These are phyloP conservation scores for Leersia perrieri DNA, from an alignment of 176 grass and related monocot genomes.

Conservation along the genomic window DNA sequence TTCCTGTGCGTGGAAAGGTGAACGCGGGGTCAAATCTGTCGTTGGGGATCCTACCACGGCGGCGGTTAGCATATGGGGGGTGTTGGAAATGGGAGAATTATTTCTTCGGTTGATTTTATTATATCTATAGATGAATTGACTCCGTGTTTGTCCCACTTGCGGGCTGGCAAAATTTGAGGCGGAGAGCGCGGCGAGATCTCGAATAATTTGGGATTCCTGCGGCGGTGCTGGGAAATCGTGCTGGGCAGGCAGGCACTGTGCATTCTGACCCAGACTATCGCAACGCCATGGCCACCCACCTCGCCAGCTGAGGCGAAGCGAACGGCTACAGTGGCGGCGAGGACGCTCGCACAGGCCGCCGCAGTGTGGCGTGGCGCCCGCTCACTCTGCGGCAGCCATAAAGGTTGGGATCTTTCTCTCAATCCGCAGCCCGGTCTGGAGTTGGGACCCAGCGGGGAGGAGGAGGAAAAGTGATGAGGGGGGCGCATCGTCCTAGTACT, in stretches of 20 bases:
- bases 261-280: slow-evolving; percentile 29
- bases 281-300: background rate
- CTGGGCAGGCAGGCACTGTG: slow-evolving; percentile 19
- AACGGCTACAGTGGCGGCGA: slow-evolving; percentile 44
- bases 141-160: slow-evolving; percentile 10
- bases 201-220: slow-evolving; percentile 36
- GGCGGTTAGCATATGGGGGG: background rate
- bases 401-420: slow-evolving; percentile 50
- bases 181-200: slow-evolving; percentile 41
- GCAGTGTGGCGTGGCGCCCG: slow-evolving; percentile 15
- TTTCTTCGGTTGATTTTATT: background rate
- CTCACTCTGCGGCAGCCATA: slow-evolving; percentile 33
- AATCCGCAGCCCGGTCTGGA: slow-evolving; percentile 4
- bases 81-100: no score
- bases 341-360: slow-evolving; percentile 31
- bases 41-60: background rate
- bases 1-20: slow-evolving; percentile 12
- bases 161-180: slow-evolving; percentile 11
- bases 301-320: background rate
- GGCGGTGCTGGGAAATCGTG: slow-evolving; percentile 39
- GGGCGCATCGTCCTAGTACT: slow-evolving; percentile 23
- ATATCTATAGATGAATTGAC: background rate
- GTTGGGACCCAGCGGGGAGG: slow-evolving; percentile 28
- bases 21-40: slow-evolving; percentile 36
- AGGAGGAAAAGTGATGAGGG: background rate